Evolutionary conservation across 169 alveolate species (phyloP), one percentile per base, ranked within the genome.

Genomic region (Plasmodium adleri): DNA sequence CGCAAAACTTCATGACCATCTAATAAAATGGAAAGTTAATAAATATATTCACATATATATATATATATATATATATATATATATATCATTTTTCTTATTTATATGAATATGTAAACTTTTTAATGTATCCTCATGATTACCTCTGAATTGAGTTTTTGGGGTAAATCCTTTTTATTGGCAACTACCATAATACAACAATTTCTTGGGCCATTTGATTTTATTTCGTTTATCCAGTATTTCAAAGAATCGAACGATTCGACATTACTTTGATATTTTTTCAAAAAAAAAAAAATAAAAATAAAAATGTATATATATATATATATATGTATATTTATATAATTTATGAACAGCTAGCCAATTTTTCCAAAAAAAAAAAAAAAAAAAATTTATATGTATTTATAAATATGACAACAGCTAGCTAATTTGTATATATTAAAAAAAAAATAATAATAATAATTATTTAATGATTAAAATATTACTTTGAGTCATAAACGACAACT

Each of bases 401-500:
- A n/a, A 47, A 10, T 24, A 22, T 56, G 26, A 39, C 43, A 28
- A 28, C 43, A 28, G 43, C 43, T 28, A 28, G 43, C 43, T 6
- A 28, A 28, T 28, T 28, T 28, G 43, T 6, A 3, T 28, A 28
- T 28, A 28, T 28, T 28, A 0, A 28, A 28, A 28, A 39, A 15
- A 43, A 9, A 70, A 20, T 20, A 20, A 52, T 93, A 58, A 24
- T 75, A 28, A 28, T 28, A 28, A 28, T 28, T 28, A 28, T 28
- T 28, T 6, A 28, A 28, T 28, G 43, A 28, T 28, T 28, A 28
- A 1, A 70, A 15, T 74, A 92, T 45, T 88, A 87, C 78, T 96
- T 95, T 49, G 94, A 91, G 64, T 96, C 98, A 89, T 95, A 97
- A 43, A 97, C 98, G 32, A 96, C 93, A 43, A 97, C 92, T 20